Base-by-base conservation (phyloP, 768 basidiomycete genomes). In the Lyophyllum shimeji region DNA sequence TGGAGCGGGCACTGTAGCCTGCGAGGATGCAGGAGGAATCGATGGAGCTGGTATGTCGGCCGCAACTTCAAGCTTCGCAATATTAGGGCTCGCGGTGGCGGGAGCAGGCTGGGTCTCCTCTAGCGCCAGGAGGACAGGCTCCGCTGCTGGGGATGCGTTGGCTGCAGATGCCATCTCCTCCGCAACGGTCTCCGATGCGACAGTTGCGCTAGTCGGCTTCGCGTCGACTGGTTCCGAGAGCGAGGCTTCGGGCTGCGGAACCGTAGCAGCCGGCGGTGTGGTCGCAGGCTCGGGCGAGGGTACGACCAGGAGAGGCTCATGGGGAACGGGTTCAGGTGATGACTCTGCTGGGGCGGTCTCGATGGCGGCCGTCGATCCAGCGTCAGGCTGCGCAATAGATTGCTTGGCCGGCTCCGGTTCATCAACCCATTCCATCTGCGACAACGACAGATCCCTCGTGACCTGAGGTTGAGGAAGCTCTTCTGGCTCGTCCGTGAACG, bases 401-500 rank as follows among this genome's bases (percentile, higher is more conserved):
- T 46, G 17, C 7, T 50, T 34, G 31, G 45, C 21, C 23, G 58
- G 40, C 18, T 55, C 59, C 34, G 57, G 49, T 37, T 51, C 64
- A 12, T 58, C 52, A 18, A 52, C 55, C 13, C 65, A 56, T 11
- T 60, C 57, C 27, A 59, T 37, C 42, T 63, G 61, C 33, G 31
- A 37, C 8, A 63, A 54, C 33, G 31, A 37, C 7, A 63, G 53
- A 50, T 77, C 73, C 7, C 37, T 25, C 25, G 71, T 67, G 1
- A 65, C 53, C 27, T 64, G 57, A 34, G 71, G 58, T 40, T 71
- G 68, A 9, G 73, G 71, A 46, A 81, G 65, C 8, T 74, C 74
- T 39, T 83, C 82, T 3, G 76, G 74, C 48, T 81, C 79, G 20
- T 78, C 79, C 0, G 80, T 83, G 66, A 84, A 78, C 5, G 79